Conservation (phyloP, 2,329 filamentous ascomycete species). For the Diaporthe capsici region DNA sequence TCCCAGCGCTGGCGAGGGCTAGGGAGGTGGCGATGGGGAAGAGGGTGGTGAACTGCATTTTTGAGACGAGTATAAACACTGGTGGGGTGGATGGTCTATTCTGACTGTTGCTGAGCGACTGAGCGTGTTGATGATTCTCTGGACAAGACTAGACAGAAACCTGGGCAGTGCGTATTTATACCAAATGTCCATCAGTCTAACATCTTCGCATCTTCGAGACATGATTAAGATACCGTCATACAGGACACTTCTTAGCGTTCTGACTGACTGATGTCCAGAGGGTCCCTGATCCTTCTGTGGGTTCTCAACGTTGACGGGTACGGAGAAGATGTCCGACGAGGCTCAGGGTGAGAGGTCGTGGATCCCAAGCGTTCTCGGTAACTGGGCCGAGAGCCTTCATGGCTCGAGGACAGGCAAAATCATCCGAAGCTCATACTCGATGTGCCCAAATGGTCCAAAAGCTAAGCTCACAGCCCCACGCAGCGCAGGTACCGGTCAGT, state of each 20-base stretch:
- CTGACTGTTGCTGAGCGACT: neutral
- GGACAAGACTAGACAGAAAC: neutral
- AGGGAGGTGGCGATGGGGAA: constrained; percentile 17
- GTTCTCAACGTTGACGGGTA: neutral
- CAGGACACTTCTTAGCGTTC: neutral
- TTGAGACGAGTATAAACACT: neutral
- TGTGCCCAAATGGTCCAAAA: neutral
- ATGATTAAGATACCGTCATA: neutral
- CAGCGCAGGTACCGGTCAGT: neutral
- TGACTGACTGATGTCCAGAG: neutral
- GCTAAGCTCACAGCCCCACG: constrained; percentile 9
- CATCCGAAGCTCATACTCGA: neutral
- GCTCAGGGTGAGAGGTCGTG: neutral
- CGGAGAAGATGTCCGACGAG: neutral
- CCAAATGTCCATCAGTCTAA: neutral
- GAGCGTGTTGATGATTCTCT: neutral
- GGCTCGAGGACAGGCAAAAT: neutral
- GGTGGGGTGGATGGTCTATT: neutral
- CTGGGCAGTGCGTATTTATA: neutral
- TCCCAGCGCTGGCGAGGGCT: neutral
- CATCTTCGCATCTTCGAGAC: neutral
- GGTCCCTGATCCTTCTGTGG: neutral
- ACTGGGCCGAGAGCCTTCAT: neutral
- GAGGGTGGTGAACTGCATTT: constrained; percentile 8
- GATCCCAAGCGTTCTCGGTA: neutral